phyloP scores from a whole-genome alignment of 2,329 filamentous ascomycete genomes.

The Ramichloridium luteum region DNA sequence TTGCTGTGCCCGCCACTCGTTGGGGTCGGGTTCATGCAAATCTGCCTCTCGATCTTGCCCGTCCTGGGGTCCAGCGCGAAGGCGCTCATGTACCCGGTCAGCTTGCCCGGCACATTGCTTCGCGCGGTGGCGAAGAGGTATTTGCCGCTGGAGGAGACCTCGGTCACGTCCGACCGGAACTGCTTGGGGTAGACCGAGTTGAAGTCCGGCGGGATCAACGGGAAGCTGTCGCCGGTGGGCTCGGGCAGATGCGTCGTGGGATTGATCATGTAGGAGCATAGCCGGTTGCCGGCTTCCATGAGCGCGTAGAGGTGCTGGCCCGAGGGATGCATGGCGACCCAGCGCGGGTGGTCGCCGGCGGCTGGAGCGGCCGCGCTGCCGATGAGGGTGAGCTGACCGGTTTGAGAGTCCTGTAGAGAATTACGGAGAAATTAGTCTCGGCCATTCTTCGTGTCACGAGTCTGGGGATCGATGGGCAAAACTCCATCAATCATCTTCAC shows the following conservation, averaged over 20 bases:
- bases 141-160: constrained; percentile 52
- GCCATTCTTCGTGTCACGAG: too few species aligned
- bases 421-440: too few species aligned
- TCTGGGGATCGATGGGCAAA: too few species aligned
- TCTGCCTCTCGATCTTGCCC: constrained; percentile 63
- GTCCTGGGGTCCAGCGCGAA: constrained; percentile 55
- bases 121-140: constrained; percentile 81
- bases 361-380: constrained; percentile 61
- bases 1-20: constrained; percentile 84
- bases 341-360: constrained; percentile 66
- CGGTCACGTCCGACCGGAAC: constrained; percentile 79
- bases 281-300: constrained; percentile 79
- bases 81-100: constrained; percentile 72
- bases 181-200: constrained; percentile 43
- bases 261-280: constrained; percentile 74
- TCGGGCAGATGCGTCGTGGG: constrained; percentile 59
- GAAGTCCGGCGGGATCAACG: constrained; percentile 65
- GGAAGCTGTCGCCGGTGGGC: constrained; percentile 65
- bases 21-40: constrained; percentile 71
- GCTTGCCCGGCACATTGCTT: constrained; percentile 58
- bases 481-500: too few species aligned
- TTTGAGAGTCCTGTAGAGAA: constrained; percentile 32
- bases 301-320: constrained; percentile 72
- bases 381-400: constrained; percentile 54
- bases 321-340: constrained; percentile 72